Conservation (phyloP, 2,329 filamentous ascomycete genomes). For the Aspergillus awamori region DNA sequence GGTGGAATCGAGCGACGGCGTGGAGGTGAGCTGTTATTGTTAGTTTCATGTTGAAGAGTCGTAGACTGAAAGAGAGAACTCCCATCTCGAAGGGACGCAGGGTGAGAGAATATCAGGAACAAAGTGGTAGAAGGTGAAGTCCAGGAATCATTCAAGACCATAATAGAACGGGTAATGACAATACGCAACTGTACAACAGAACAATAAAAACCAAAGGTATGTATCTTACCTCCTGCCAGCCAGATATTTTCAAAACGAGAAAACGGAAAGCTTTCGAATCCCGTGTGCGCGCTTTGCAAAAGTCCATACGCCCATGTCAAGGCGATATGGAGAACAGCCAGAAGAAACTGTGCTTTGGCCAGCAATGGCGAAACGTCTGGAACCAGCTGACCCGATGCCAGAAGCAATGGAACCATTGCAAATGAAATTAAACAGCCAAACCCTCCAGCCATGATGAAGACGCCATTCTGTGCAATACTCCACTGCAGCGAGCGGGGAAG, state of each 20-base stretch:
- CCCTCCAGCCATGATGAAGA: slow-evolving; percentile 26
- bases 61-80: background rate
- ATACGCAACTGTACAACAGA: background rate
- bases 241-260: slow-evolving; percentile 33
- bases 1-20: slow-evolving; percentile 27
- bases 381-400: slow-evolving; percentile 21
- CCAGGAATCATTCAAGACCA: background rate
- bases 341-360: slow-evolving; percentile 18
- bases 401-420: slow-evolving; percentile 23
- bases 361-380: slow-evolving; percentile 13
- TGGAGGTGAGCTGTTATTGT: slow-evolving; percentile 25
- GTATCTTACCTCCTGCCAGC: slow-evolving; percentile 28
- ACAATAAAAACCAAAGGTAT: background rate
- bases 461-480: slow-evolving; percentile 27
- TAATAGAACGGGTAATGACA: background rate
- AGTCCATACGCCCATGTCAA: slow-evolving; percentile 27
- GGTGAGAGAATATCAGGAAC: background rate
- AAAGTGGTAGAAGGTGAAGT: background rate
- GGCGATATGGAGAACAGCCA: slow-evolving; percentile 17
- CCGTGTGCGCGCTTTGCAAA: slow-evolving; percentile 25
- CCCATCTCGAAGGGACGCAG: background rate
- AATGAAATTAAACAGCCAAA: slow-evolving; percentile 22
- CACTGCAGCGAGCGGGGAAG: slow-evolving; percentile 20
- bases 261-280: slow-evolving; percentile 27
- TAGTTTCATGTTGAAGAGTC: background rate